A percentile compares a stretch with the other conserved stretches of the same genome.
These are phyloP conservation scores for Hypoxylon sp. DNA, from an alignment of 2,329 filamentous ascomycete genomes.

Conservation along the genomic window DNA sequence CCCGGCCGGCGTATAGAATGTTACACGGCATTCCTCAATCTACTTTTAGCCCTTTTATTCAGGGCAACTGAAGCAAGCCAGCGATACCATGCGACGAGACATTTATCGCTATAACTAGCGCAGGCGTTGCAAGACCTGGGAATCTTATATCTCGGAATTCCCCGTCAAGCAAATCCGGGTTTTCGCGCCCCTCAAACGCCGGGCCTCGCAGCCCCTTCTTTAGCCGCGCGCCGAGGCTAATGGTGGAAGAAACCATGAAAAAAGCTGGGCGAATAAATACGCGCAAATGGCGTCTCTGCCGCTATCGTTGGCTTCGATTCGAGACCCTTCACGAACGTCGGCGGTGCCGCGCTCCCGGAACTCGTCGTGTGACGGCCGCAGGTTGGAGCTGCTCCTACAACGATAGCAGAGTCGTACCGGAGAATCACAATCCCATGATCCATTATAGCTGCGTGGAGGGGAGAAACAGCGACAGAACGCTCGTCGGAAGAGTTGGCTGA, in stretches of 20 bases:
- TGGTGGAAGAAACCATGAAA: slow-evolving; percentile 4
- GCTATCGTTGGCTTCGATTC: slow-evolving; percentile 6
- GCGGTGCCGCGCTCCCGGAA: slow-evolving; percentile 3
- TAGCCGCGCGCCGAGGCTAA: slow-evolving; percentile 6
- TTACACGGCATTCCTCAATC: no score
- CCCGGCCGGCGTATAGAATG: no score
- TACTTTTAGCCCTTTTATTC: no score
- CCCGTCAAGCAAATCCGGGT: no score
- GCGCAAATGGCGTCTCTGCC: slow-evolving; percentile 20
- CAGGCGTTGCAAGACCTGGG: no score
- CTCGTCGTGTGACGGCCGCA: slow-evolving; percentile 15
- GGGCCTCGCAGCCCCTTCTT: background rate
- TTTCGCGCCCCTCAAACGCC: no score
- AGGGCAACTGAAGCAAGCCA: no score
- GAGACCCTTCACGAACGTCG: slow-evolving; percentile 1
- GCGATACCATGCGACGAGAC: no score
- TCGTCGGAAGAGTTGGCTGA: no score
- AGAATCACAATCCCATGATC: background rate
- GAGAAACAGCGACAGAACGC: background rate
- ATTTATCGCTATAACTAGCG: no score
- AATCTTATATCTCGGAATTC: no score
- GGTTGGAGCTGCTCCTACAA: slow-evolving; percentile 4
- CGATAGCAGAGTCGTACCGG: background rate
- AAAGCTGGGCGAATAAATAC: background rate
- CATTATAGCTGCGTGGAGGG: slow-evolving; percentile 1